Evolutionary conservation across 2,329 filamentous ascomycete species (phyloP).

Genomic region (Fusarium buxicola): DNA sequence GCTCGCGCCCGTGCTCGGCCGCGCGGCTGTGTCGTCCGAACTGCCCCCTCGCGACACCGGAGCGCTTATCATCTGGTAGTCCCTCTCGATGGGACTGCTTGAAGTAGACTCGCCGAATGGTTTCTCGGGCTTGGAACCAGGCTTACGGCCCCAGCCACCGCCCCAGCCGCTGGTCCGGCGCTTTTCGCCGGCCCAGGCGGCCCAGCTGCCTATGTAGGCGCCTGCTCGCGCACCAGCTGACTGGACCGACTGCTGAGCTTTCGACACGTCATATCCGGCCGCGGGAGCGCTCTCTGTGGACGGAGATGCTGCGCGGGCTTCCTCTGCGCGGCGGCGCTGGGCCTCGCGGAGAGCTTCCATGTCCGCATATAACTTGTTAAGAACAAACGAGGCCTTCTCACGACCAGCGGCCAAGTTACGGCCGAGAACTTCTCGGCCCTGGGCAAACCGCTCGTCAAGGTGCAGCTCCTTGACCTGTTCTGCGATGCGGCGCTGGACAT

Average conservation of each 20-base stretch:
- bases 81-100: slow-evolving; percentile 53
- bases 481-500: slow-evolving; percentile 88
- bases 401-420: slow-evolving; percentile 88
- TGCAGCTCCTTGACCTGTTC: slow-evolving; percentile 95
- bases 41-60: slow-evolving; percentile 46
- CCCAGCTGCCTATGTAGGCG: slow-evolving; percentile 76
- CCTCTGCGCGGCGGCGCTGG: slow-evolving; percentile 56
- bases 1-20: slow-evolving; percentile 56
- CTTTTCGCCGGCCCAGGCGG: slow-evolving; percentile 80
- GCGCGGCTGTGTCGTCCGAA: slow-evolving; percentile 44
- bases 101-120: slow-evolving; percentile 49
- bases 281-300: slow-evolving; percentile 9
- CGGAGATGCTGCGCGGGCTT: slow-evolving; percentile 46
- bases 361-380: slow-evolving; percentile 90
- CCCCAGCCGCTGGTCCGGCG: slow-evolving; percentile 66
- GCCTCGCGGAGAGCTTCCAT: slow-evolving; percentile 74
- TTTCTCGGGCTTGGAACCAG: slow-evolving; percentile 48
- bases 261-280: slow-evolving; percentile 49
- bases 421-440: slow-evolving; percentile 86
- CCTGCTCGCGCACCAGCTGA: slow-evolving; percentile 67
- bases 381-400: slow-evolving; percentile 87
- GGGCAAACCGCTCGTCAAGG: slow-evolving; percentile 88
- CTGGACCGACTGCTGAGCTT: slow-evolving; percentile 59
- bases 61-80: slow-evolving; percentile 52
- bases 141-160: slow-evolving; percentile 54